Evolutionary conservation across 2,329 filamentous ascomycete species (phyloP), one percentile per base, ranked within the genome.

Genomic region (Leptographium lundbergii): DNA sequence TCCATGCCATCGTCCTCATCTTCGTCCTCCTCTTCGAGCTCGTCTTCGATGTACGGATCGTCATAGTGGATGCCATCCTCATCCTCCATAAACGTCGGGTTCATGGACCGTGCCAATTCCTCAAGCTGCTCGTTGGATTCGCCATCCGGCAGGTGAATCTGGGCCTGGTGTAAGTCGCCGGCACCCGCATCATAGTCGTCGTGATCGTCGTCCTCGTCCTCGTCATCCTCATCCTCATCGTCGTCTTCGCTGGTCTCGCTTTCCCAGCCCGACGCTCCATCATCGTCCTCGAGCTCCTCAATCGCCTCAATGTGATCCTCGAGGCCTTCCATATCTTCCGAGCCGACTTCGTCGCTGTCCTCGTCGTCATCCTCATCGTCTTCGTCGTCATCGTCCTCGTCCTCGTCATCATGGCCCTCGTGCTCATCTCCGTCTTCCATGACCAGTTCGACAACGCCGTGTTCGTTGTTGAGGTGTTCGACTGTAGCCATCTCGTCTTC

Each of bases 401-500:
- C 74, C 17, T 81, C 81, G 1, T 84, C 82, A 9, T 77, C 75
- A 3, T 81, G 77, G 2, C 77, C 84, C 2, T 86, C 85, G n/a
- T 82, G 80, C 3, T 83, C 81, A 4, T 83, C 81, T 39, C 81
- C 78, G 55, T 81, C 82, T 57, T 88, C 87, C 77, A 96, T 88
- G 62, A 95, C 89, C 65, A 97, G 82, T 72, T 87, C 83, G 60
- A 87, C 81, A 58, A 85, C 77, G 27, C 76, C 80, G 53, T 81
- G 78, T 53, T 86, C 81, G 45, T 82, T 82, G 59, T 82, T 77
- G 24, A 86, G 75, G 56, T 82, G 88, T 74, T 96, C 91, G 57
- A 96, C 88, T 45, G 89, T 85, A 6, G 91, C 92, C 79, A 95
- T 91, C 25, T 57, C 56, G 34, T 89, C 89, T 67, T 91, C 91